phyloP scores from a whole-genome alignment of 352 stramenopile species.

The Phytophthora pluvialis region DNA sequence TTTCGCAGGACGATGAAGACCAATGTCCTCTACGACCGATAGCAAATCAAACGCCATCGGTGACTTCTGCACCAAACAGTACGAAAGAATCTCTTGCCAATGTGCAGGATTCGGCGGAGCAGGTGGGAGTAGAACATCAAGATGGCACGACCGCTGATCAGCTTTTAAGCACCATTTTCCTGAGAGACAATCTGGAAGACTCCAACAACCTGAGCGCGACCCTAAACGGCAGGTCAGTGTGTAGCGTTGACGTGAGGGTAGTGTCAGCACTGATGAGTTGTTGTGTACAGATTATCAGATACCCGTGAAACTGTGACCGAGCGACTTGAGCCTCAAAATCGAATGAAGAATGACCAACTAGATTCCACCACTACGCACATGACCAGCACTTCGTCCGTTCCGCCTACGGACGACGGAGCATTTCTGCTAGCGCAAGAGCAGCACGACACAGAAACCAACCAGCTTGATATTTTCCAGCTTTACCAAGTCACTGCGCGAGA shows the following conservation, averaged over 20 bases:
- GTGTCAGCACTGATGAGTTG: too few relatives aligned
- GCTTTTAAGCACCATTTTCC: too few relatives aligned
- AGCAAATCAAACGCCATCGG: neutral
- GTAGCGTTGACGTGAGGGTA: too few relatives aligned
- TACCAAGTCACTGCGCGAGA: conserved; percentile 12
- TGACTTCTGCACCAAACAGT: neutral
- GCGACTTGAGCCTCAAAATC: too few relatives aligned
- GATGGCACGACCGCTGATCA: neutral
- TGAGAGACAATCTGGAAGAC: too few relatives aligned
- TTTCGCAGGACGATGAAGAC: neutral
- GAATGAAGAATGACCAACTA: too few relatives aligned
- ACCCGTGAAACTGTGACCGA: too few relatives aligned
- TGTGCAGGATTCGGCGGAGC: neutral
- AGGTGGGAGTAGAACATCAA: neutral
- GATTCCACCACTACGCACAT: too few relatives aligned
- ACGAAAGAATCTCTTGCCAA: neutral
- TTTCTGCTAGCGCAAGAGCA: neutral
- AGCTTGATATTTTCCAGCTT: conserved; percentile 10
- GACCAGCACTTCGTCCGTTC: too few relatives aligned
- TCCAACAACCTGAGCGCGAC: too few relatives aligned
- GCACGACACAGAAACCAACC: neutral
- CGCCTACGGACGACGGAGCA: neutral
- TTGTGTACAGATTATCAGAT: too few relatives aligned
- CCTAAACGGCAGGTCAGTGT: too few relatives aligned
- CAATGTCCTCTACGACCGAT: neutral